Evolutionary conservation across 495 filamentous ascomycete species (phyloP).

Genomic region (Recurvomyces mirabilis): DNA sequence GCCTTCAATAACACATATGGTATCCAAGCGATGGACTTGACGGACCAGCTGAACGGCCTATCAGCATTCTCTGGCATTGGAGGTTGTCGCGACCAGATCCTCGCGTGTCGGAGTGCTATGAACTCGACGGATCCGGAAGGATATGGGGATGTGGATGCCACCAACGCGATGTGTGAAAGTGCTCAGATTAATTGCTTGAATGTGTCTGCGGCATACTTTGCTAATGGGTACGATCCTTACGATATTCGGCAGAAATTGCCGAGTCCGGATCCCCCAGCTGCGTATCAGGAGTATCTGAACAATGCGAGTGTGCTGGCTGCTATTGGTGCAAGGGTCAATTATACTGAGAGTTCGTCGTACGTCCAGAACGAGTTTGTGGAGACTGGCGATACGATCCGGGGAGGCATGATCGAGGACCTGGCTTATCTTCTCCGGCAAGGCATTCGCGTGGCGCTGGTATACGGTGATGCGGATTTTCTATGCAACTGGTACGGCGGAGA

Average conservation of each 20-base stretch:
- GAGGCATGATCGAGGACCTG: constrained; percentile 23
- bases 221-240: constrained; percentile 21
- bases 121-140: constrained; percentile 22
- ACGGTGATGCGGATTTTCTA: constrained; percentile 31
- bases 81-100: constrained; percentile 21
- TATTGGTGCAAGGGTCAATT: constrained; percentile 30
- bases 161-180: constrained; percentile 22
- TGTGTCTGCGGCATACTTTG: not conserved
- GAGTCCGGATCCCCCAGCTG: constrained; percentile 24
- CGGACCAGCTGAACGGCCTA: constrained; percentile 21
- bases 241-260: constrained; percentile 25
- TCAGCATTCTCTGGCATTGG: constrained; percentile 13
- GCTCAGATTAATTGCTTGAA: constrained; percentile 20
- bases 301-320: constrained; percentile 25
- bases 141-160: constrained; percentile 23
- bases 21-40: constrained; percentile 25
- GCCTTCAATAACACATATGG: constrained; percentile 33
- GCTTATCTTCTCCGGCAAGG: constrained; percentile 24
- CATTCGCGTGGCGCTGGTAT: constrained; percentile 29
- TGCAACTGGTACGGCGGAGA: constrained; percentile 35
- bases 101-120: constrained; percentile 22
- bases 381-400: constrained; percentile 28
- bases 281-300: constrained; percentile 30
- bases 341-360: constrained; percentile 22
- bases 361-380: constrained; percentile 20